Percentiles rank a stretch among this genome's conserved stretches.
Evolutionary conservation across 306 rosid species (phyloP).

Genomic region (Cicer arietinum): DNA sequence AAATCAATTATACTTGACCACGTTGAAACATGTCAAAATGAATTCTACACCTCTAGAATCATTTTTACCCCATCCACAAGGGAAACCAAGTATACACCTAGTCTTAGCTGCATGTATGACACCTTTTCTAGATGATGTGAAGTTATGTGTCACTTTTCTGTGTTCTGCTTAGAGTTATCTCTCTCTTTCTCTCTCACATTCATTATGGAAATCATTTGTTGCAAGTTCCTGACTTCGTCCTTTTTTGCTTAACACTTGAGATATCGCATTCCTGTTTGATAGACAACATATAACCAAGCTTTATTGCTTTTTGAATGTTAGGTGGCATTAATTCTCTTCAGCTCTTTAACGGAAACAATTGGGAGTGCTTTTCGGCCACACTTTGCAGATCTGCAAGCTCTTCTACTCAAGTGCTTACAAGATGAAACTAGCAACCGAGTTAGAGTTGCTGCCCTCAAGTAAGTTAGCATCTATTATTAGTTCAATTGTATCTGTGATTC

Average conservation of each 20-base stretch:
- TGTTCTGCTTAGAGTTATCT: neutral
- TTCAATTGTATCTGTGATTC: slow-evolving; percentile 2
- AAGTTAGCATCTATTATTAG: slow-evolving; percentile 36
- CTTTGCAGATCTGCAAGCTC: slow-evolving; percentile 87
- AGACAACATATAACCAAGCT: slow-evolving; percentile 40
- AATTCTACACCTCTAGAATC: too few species aligned
- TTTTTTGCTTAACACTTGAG: neutral
- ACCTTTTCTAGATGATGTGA: neutral
- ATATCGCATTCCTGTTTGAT: slow-evolving; percentile 30
- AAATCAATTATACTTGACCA: too few species aligned
- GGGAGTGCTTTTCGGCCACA: slow-evolving; percentile 87
- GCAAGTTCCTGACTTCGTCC: neutral
- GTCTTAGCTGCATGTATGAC: slow-evolving; percentile 2
- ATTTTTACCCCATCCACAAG: too few species aligned
- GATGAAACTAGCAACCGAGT: slow-evolving; percentile 95
- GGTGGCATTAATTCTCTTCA: slow-evolving; percentile 98
- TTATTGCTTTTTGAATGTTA: slow-evolving; percentile 51
- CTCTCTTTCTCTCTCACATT: neutral
- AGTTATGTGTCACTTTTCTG: neutral
- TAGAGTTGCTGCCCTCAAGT: slow-evolving; percentile 97
- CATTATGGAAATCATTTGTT: neutral
- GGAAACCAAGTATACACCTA: too few species aligned
- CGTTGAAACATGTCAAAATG: too few species aligned
- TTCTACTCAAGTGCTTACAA: slow-evolving; percentile 92
- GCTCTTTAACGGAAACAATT: slow-evolving; percentile 95